These are phyloP conservation scores for Triangularia verruculosa DNA, from an alignment of 2,329 filamentous ascomycete genomes.

Conservation along the genomic window DNA sequence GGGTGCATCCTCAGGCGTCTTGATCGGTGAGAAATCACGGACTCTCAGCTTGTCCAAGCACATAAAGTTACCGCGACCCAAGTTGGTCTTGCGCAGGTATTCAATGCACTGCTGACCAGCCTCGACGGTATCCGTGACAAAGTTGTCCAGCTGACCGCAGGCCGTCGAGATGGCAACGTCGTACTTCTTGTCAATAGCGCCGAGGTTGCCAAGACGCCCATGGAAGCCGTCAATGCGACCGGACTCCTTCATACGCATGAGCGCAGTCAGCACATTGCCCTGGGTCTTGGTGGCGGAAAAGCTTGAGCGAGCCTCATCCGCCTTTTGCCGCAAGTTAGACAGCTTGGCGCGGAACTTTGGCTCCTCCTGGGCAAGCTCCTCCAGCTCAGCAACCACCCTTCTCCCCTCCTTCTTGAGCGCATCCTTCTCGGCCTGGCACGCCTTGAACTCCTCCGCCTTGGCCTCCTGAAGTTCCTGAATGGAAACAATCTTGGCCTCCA, in stretches of 20 bases:
- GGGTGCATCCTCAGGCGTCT: conserved; percentile 88
- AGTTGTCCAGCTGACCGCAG: conserved; percentile 86
- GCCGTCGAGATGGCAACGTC: conserved; percentile 98
- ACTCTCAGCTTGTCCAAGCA: conserved; percentile 82
- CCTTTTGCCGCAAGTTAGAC: conserved; percentile 87
- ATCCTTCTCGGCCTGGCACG: conserved; percentile 69
- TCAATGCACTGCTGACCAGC: conserved; percentile 98
- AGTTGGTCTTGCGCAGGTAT: conserved; percentile 93
- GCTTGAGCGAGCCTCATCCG: conserved; percentile 90
- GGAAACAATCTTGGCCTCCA: conserved; percentile 71
- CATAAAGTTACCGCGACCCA: conserved; percentile 96
- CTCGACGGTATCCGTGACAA: conserved; percentile 94
- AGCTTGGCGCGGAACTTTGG: conserved; percentile 79
- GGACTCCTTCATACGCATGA: conserved; percentile 94
- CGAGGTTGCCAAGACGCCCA: conserved; percentile 88
- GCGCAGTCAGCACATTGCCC: conserved; percentile 83
- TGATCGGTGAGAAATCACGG: conserved; percentile 73
- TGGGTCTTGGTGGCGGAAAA: conserved; percentile 88
- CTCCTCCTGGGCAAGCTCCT: conserved; percentile 71
- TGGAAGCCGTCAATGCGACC: conserved; percentile 97
- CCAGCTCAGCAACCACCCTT: conserved; percentile 68
- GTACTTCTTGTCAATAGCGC: conserved; percentile 88
- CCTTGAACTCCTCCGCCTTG: conserved; percentile 73
- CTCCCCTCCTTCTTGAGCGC: conserved; percentile 71
- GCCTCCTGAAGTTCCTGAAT: conserved; percentile 68